Evolutionary conservation across 768 basidiomycete genomes (phyloP), one percentile per base, ranked within the genome.

Genomic region (Phaffia tasmanica): DNA sequence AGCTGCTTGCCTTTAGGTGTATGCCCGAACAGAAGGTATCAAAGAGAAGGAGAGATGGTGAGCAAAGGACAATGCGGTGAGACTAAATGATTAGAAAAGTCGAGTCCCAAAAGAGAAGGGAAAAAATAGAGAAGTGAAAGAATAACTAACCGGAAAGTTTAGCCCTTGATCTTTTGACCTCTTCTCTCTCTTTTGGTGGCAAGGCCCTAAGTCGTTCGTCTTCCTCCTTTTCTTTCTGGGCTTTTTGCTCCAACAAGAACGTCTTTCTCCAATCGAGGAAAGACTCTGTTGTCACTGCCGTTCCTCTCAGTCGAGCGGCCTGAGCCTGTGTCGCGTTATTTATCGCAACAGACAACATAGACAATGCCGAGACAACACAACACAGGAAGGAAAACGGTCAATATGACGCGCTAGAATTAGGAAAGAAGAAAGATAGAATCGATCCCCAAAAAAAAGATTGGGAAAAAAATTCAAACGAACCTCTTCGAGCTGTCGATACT

Each of bases 301-400:
- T 97, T 35, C 94, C 94, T 62, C 86, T 83, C 58, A 87, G 92
- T 68, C 86, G 83, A 47, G 85, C 85, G 77, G 89, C 86, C 76
- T 94, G 87, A 69, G 84, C 91, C 91, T 95, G 73, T 56, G 63
- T 51, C 18, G 46, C 5, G 29, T 16, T 3, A 66, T 65, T 53
- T 18, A 23, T 62, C 29, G 23, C 65, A 48, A 23, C 23, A 21
- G 23, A n/a, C 19, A 23, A 14, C 21, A 53, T 27, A 42, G 61
- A 57, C 64, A 35, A 64, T 51, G 21, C 29, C 7, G 19, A 27
- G 49, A 1, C 54, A 30, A 50, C 60, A 46, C 18, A 1, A 15
- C 23, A 18, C 8, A 54, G 3, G 32, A 23, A 1, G 57, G 23
- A 3, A 23, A 14, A 23, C 58, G 58, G 11, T 32, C 47, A 32